Conservation (phyloP, 2,329 filamentous ascomycete species). For the Calonectria montana region DNA sequence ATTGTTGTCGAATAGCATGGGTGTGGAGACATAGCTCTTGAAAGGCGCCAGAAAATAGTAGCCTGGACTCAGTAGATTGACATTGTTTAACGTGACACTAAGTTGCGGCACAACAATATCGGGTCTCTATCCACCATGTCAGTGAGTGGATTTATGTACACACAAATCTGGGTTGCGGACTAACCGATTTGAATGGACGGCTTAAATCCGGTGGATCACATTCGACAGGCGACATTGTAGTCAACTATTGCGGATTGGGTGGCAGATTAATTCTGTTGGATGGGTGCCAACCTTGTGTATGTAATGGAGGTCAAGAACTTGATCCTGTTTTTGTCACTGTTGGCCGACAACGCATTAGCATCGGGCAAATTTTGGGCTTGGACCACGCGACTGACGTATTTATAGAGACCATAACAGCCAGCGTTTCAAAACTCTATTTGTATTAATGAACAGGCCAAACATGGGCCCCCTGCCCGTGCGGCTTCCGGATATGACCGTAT, state of each 20-base stretch:
- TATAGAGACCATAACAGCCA: neutral
- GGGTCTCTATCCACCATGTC: neutral
- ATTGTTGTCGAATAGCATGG: neutral
- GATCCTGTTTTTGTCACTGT: neutral
- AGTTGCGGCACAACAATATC: neutral
- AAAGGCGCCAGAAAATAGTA: neutral
- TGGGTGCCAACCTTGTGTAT: neutral
- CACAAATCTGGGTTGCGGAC: neutral
- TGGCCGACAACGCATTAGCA: neutral
- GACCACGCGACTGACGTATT: neutral
- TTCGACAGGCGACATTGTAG: neutral
- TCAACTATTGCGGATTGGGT: neutral
- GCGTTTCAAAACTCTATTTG: neutral
- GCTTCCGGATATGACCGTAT: neutral
- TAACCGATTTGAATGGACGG: constrained; percentile 1
- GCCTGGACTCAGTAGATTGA: neutral
- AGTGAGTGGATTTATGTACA: neutral
- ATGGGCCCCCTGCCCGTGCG: neutral
- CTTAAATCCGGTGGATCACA: neutral
- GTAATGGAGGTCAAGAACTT: too few species aligned
- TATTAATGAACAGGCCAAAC: neutral
- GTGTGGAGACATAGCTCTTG: constrained; percentile 3
- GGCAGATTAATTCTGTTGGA: neutral
- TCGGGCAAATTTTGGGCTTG: neutral
- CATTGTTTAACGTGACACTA: neutral